Evolutionary conservation across 139 green algal species (phyloP).

Genomic region (Tetratostichococcus sp.): DNA sequence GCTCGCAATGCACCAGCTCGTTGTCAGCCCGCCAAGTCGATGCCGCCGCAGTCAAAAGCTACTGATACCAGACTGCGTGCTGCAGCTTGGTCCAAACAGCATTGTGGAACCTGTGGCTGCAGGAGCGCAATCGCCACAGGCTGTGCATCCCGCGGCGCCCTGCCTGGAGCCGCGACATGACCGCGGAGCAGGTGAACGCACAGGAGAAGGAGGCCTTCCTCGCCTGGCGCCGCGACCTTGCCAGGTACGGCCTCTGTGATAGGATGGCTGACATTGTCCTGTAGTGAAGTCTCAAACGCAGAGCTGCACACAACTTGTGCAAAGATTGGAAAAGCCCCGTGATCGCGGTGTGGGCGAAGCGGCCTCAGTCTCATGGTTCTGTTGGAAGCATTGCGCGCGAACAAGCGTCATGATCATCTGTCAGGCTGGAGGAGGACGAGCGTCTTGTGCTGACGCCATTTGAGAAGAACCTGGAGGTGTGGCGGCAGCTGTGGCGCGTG

Average conservation of each 20-base stretch:
- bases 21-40: no score
- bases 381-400: no score
- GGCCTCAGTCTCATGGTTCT: neutral
- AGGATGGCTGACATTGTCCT: neutral
- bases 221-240: conserved; percentile 80
- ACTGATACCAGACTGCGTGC: no score
- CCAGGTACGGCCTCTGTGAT: conserved; percentile 7
- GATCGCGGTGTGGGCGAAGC: no score
- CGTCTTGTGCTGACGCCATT: conserved; percentile 91
- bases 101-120: no score
- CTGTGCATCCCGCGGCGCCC: conserved; percentile 74
- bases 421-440: conserved; percentile 81
- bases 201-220: conserved; percentile 78
- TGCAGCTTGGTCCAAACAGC: no score
- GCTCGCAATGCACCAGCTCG: no score
- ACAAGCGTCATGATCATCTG: no score
- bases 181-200: conserved; percentile 75
- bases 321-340: no score
- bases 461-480: conserved; percentile 99
- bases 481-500: conserved; percentile 97
- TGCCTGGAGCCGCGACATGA: conserved; percentile 68
- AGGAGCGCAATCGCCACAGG: conserved; percentile 35
- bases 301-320: no score
- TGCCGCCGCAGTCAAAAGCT: no score
- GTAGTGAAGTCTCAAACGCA: neutral